These are phyloP conservation scores for Rugosomyces carneus DNA, from an alignment of 1,284 basidiomycete species.

Conservation along the genomic window DNA sequence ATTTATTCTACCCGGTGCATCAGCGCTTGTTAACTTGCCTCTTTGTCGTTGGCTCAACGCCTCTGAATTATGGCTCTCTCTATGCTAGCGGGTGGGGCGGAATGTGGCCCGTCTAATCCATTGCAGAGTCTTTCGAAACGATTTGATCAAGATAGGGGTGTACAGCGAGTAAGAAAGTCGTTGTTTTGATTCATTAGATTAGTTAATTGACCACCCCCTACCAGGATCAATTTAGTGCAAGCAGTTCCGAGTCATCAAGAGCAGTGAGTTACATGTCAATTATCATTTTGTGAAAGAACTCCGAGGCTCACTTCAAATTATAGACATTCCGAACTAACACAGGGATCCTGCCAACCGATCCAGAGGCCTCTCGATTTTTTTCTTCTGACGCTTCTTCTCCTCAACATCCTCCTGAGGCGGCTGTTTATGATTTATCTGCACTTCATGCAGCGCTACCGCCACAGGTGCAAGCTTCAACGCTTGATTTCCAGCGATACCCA, in stretches of 20 bases:
- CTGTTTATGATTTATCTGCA: constrained; percentile 52
- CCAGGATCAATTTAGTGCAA: constrained; percentile 60
- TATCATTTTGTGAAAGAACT: background rate
- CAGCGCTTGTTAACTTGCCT: background rate
- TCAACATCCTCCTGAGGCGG: constrained; percentile 22
- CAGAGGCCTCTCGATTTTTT: constrained; percentile 71
- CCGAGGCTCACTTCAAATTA: constrained; percentile 8
- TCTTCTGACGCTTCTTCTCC: constrained; percentile 27
- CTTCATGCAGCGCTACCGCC: constrained; percentile 49
- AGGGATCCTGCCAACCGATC: constrained; percentile 34
- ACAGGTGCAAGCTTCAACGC: constrained; percentile 23
- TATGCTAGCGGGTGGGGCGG: constrained; percentile 64
- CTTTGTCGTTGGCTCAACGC: background rate
- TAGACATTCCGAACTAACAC: constrained; percentile 58
- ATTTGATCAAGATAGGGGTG: constrained; percentile 71
- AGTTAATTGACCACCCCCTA: constrained; percentile 4
- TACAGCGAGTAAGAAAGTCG: constrained; percentile 55
- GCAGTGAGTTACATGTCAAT: constrained; percentile 36
- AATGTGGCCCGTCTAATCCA: constrained; percentile 79
- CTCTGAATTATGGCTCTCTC: constrained; percentile 58
- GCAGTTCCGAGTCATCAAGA: constrained; percentile 50
- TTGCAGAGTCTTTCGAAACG: constrained; percentile 73
- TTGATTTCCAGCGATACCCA: constrained; percentile 25
- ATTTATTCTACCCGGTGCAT: constrained; percentile 1
- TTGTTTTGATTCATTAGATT: constrained; percentile 9